Conservation (phyloP, 1,284 basidiomycete species). For the Abortiporus biennis region DNA sequence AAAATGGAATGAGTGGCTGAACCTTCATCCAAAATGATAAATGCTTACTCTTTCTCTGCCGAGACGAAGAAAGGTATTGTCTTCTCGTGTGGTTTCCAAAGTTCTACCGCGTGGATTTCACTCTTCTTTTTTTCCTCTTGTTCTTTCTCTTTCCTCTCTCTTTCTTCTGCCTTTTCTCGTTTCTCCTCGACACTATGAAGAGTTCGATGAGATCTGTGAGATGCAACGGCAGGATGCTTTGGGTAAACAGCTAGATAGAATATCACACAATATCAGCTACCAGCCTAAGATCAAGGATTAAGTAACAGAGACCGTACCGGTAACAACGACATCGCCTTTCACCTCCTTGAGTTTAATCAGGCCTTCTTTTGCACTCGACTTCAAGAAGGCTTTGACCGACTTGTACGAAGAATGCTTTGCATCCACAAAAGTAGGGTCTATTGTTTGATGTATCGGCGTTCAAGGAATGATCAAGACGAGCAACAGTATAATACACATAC, state of each 20-base stretch:
- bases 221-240: constrained; percentile 50
- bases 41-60: constrained; percentile 47
- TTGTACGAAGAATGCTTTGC: constrained; percentile 75
- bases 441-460: constrained; percentile 3
- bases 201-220: constrained; percentile 50
- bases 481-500: too few relatives aligned
- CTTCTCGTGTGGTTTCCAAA: constrained; percentile 68
- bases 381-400: constrained; percentile 76
- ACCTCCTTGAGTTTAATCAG: constrained; percentile 70
- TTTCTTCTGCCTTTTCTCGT: constrained; percentile 45
- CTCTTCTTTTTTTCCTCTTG: constrained; percentile 38
- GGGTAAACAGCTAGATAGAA: constrained; percentile 42
- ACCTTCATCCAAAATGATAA: too few relatives aligned
- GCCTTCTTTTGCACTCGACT: constrained; percentile 63
- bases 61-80: constrained; percentile 58
- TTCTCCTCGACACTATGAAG: constrained; percentile 56
- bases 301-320: constrained; percentile 20
- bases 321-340: constrained; percentile 58
- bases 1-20: too few relatives aligned
- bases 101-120: constrained; percentile 53
- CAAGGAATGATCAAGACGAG: neutral
- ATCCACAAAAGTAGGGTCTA: constrained; percentile 36
- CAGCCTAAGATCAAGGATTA: neutral
- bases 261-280: neutral
- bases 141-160: constrained; percentile 39